A percentile compares a stretch with the other conserved stretches of the same genome.
Conservation (phyloP, 352 stramenopile genomes). For the Phytophthora ohioensis region DNA sequence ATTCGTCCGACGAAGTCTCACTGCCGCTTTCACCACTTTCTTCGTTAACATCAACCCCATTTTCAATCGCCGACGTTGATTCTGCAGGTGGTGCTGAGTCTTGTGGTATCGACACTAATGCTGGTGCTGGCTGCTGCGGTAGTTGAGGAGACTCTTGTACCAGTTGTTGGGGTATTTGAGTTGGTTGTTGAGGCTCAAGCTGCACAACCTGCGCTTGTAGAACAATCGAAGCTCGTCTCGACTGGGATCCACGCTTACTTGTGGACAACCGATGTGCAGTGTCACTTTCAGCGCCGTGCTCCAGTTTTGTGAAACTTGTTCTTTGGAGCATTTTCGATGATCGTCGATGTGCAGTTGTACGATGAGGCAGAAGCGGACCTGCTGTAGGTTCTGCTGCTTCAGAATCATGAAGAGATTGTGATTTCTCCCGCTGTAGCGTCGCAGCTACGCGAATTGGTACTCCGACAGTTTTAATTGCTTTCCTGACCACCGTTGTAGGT, state of each 20-base stretch:
- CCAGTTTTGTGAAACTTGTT: conserved; percentile 26
- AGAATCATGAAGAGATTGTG: not conserved
- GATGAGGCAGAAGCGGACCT: conserved; percentile 27
- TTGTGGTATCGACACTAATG: not conserved
- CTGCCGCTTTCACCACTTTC: conserved; percentile 21
- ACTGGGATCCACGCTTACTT: conserved; percentile 23
- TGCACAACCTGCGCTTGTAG: not conserved
- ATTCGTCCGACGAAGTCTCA: conserved; percentile 17
- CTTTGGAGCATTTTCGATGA: conserved; percentile 26
- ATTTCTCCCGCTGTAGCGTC: not conserved
- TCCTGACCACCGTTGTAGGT: not conserved
- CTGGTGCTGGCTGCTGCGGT: not conserved
- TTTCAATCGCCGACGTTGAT: not conserved
- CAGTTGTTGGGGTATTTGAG: not conserved
- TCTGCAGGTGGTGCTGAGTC: too few species aligned
- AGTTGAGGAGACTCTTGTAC: not conserved
- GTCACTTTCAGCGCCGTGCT: conserved; percentile 1
- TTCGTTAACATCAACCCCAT: conserved; percentile 2
- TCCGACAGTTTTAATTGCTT: conserved; percentile 6
- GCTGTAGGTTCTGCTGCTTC: not conserved
- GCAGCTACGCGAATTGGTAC: not conserved
- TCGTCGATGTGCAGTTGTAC: conserved; percentile 15
- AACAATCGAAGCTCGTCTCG: conserved; percentile 15
- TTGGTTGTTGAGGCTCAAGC: not conserved
- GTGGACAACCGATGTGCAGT: conserved; percentile 4